Evolutionary conservation across 257 asterid species (phyloP).

Genomic region (Solanum appendiculatum): DNA sequence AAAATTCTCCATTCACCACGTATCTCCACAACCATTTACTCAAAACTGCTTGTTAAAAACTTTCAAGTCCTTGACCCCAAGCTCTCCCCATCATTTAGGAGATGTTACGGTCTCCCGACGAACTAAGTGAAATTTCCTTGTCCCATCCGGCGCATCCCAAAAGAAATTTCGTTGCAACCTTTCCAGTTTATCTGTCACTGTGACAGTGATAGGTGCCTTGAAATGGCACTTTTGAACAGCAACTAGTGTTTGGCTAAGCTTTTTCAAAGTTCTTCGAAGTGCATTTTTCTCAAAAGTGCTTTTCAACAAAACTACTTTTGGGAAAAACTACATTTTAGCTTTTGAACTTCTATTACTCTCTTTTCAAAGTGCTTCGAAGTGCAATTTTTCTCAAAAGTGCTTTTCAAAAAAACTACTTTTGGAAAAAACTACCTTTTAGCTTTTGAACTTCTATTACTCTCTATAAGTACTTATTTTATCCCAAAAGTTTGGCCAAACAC

Average conservation of each 20-base stretch:
- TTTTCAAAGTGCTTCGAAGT: neutral
- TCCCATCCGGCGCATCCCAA: neutral
- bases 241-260: neutral
- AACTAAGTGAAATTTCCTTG: neutral
- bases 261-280: neutral
- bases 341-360: neutral
- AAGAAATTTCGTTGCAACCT: neutral
- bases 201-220: neutral
- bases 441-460: neutral
- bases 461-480: neutral
- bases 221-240: neutral
- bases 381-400: no score
- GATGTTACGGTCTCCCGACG: neutral
- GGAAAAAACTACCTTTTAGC: no score
- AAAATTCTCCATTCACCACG: neutral
- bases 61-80: neutral
- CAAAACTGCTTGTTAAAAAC: neutral
- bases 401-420: no score
- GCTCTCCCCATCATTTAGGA: neutral
- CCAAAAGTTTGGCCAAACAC: neutral
- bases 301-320: neutral
- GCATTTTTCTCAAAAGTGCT: neutral
- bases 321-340: neutral
- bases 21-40: neutral
- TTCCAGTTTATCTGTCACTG: neutral